These are phyloP conservation scores for Plasmodium inui DNA, from an alignment of 169 alveolate genomes.

Conservation along the genomic window DNA sequence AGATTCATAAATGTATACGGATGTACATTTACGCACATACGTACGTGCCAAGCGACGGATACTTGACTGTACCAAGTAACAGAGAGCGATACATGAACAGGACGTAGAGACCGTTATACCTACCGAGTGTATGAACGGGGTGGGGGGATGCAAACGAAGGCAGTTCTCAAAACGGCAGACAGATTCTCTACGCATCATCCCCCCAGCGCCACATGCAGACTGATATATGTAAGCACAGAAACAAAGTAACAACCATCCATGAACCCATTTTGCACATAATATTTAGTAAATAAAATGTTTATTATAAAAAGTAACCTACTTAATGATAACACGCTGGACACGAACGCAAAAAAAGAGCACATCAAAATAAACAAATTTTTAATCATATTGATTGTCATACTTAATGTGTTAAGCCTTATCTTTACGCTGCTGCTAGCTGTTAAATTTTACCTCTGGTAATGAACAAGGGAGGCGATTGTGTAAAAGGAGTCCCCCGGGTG, in stretches of 20 bases:
- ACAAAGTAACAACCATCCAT: not conserved
- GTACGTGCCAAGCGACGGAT: not conserved
- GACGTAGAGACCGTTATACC: not conserved
- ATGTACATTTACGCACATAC: not conserved
- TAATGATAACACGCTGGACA: conserved; percentile 60
- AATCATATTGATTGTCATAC: conserved; percentile 27
- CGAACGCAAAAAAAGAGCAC: conserved; percentile 67
- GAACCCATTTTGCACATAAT: not conserved
- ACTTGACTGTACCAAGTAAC: not conserved
- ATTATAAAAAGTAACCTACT: conserved; percentile 64
- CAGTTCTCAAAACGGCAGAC: not conserved
- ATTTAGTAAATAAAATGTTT: conserved; percentile 55
- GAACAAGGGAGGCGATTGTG: not conserved
- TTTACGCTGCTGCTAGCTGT: conserved; percentile 40
- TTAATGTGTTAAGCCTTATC: conserved; percentile 36
- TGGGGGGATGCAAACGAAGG: not conserved
- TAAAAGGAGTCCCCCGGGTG: not conserved
- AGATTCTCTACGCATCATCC: not conserved
- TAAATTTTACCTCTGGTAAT: conserved; percentile 63
- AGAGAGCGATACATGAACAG: not conserved
- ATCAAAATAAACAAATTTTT: conserved; percentile 39
- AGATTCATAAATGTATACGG: not conserved
- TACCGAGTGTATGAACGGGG: not conserved
- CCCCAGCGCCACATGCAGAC: not conserved
- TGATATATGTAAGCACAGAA: not conserved